Percentiles rank a stretch among this genome's conserved stretches.
phyloP scores from a whole-genome alignment of 2,329 filamentous ascomycete genomes.

The Ascochyta pisi region DNA sequence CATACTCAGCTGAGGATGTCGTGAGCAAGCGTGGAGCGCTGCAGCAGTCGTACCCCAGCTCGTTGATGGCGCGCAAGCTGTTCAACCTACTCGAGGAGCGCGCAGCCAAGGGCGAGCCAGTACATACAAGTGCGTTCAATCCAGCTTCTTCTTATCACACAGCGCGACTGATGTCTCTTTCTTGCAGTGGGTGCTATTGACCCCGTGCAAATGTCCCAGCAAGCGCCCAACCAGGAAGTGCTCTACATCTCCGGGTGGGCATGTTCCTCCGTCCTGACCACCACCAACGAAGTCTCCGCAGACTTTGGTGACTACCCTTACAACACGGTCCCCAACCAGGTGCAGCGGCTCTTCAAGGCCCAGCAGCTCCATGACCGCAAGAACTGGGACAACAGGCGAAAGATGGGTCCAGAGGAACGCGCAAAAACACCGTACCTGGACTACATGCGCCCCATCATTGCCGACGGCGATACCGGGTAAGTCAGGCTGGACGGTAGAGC shows the following conservation, averaged over 20 bases:
- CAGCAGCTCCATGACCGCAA: slow-evolving; percentile 97
- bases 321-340: slow-evolving; percentile 98
- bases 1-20: slow-evolving; percentile 88
- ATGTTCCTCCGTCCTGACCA: slow-evolving; percentile 89
- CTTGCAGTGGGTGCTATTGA: slow-evolving; percentile 90
- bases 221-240: slow-evolving; percentile 93
- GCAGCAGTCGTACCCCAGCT: slow-evolving; percentile 88
- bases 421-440: slow-evolving; percentile 82
- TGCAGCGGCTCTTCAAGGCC: slow-evolving; percentile 93
- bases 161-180: slow-evolving; percentile 36
- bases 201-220: slow-evolving; percentile 99
- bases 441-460: slow-evolving; percentile 92
- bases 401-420: slow-evolving; percentile 76
- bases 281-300: slow-evolving; percentile 95
- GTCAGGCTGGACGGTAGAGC: background rate
- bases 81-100: slow-evolving; percentile 87
- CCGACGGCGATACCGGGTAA: slow-evolving; percentile 88
- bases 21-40: slow-evolving; percentile 91
- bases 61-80: slow-evolving; percentile 91
- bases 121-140: slow-evolving; percentile 79
- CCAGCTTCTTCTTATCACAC: slow-evolving; percentile 29
- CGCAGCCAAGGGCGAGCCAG: slow-evolving; percentile 78
- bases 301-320: slow-evolving; percentile 99
- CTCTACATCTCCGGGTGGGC: slow-evolving; percentile 98
- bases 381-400: slow-evolving; percentile 85